phyloP scores from a whole-genome alignment of 2,329 filamentous ascomycete genomes.

The Niveomyces coronatus region DNA sequence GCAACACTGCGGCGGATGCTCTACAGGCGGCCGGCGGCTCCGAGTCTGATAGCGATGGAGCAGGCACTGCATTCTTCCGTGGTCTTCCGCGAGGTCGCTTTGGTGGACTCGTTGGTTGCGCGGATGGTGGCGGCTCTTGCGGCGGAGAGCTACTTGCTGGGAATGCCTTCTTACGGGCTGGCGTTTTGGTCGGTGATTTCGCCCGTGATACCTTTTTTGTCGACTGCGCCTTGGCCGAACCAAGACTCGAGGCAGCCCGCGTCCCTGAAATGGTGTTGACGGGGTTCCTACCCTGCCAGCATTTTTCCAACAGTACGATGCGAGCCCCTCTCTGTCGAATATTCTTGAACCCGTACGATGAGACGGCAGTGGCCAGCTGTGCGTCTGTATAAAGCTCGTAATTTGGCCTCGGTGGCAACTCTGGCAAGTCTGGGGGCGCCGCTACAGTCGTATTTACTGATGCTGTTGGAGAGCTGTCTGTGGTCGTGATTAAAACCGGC shows the following conservation, averaged over 20 bases:
- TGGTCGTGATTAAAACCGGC: too few species aligned
- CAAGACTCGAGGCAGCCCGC: slow-evolving; percentile 12
- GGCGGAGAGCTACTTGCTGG: slow-evolving; percentile 12
- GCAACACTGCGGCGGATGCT: background rate
- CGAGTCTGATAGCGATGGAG: slow-evolving; percentile 4
- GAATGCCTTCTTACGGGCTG: slow-evolving; percentile 4
- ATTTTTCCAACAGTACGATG: slow-evolving; percentile 59
- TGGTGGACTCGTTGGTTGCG: slow-evolving; percentile 22
- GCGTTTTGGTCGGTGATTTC: slow-evolving; percentile 7
- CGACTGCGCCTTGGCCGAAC: slow-evolving; percentile 11
- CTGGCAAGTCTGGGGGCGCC: too few species aligned
- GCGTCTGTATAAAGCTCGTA: slow-evolving; percentile 52
- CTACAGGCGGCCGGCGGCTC: background rate
- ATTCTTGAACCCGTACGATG: slow-evolving; percentile 61
- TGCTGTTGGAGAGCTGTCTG: too few species aligned
- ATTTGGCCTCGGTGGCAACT: slow-evolving; percentile 33
- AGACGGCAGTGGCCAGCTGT: slow-evolving; percentile 51
- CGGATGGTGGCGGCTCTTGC: slow-evolving; percentile 26
- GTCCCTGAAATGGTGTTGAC: slow-evolving; percentile 12
- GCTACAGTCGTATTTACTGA: background rate
- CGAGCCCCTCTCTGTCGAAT: slow-evolving; percentile 58
- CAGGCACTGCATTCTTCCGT: slow-evolving; percentile 9
- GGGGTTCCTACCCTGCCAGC: slow-evolving; percentile 53
- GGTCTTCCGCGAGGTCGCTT: slow-evolving; percentile 20
- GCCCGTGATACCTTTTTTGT: slow-evolving; percentile 7